A percentile compares a stretch with the other conserved stretches of the same genome.
These are phyloP conservation scores for Cicer arietinum DNA, from an alignment of 306 rosid genomes.

Conservation along the genomic window DNA sequence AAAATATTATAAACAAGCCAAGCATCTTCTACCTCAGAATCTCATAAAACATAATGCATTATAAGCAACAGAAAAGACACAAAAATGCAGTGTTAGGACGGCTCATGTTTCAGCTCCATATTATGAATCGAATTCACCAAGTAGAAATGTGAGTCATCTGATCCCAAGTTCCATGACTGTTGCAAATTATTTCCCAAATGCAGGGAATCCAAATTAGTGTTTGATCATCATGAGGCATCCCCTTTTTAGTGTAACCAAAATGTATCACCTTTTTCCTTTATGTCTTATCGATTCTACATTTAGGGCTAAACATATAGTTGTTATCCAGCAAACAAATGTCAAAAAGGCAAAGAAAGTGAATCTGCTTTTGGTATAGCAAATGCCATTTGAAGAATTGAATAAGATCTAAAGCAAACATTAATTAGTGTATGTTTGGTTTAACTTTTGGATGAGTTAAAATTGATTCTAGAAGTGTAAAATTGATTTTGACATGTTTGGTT, in stretches of 20 bases:
- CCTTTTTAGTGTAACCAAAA: not conserved
- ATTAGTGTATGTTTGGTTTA: no score
- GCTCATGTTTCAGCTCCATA: not conserved
- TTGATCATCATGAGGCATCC: not conserved
- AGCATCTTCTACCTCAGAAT: constrained; percentile 13
- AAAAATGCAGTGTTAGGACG: not conserved
- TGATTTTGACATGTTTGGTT: no score
- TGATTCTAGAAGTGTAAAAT: no score
- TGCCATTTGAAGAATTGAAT: not conserved
- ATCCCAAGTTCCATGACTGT: not conserved
- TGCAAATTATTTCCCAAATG: not conserved
- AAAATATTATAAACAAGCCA: not conserved
- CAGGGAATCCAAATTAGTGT: not conserved
- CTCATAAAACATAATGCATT: constrained; percentile 21
- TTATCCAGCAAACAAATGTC: not conserved
- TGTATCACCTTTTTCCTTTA: not conserved
- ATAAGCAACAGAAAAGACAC: not conserved
- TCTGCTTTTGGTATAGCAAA: not conserved
- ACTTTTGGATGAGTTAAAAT: no score
- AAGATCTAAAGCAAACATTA: constrained; percentile 11
- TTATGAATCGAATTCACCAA: not conserved
- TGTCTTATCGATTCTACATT: not conserved
- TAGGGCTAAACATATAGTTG: not conserved
- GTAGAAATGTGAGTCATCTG: not conserved
- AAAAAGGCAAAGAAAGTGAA: not conserved